Evolutionary conservation across 2,329 filamentous ascomycete species (phyloP).

Genomic region (Fusarium heterosporum): DNA sequence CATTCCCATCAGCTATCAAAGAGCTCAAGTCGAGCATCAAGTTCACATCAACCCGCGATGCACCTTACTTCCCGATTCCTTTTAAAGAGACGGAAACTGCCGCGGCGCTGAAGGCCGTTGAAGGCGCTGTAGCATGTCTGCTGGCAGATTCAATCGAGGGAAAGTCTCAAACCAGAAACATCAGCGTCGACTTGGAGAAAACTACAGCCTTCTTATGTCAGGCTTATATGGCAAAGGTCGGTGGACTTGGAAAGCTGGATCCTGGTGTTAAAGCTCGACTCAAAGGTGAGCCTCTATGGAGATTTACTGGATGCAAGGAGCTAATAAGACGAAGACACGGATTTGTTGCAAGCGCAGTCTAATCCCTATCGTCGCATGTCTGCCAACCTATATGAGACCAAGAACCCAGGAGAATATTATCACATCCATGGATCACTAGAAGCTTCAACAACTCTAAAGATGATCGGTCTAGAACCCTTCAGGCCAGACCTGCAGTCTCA

Average conservation of each 20-base stretch:
- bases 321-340: conserved; percentile 67
- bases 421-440: conserved; percentile 82
- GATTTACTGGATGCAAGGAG: rapidly evolving
- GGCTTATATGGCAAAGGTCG: conserved; percentile 53
- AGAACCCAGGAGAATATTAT: conserved; percentile 74
- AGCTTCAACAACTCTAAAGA: conserved; percentile 74
- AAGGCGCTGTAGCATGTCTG: conserved; percentile 51
- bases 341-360: conserved; percentile 76
- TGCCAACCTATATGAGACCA: conserved; percentile 77
- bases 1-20: conserved; percentile 48
- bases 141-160: conserved; percentile 48
- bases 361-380: conserved; percentile 77
- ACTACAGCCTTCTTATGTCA: conserved; percentile 58
- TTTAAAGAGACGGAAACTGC: conserved; percentile 61
- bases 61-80: conserved; percentile 60
- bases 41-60: conserved; percentile 52
- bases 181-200: conserved; percentile 54
- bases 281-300: conserved; percentile 43
- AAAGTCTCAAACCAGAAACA: conserved; percentile 15
- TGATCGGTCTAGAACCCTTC: conserved; percentile 74
- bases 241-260: conserved; percentile 55
- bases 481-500: conserved; percentile 72
- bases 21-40: conserved; percentile 44
- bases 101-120: conserved; percentile 59
- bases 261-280: conserved; percentile 48